Percentiles rank a stretch among this genome's conserved stretches.
Conservation (phyloP, 768 basidiomycete genomes). For the Boletus bicolor region DNA sequence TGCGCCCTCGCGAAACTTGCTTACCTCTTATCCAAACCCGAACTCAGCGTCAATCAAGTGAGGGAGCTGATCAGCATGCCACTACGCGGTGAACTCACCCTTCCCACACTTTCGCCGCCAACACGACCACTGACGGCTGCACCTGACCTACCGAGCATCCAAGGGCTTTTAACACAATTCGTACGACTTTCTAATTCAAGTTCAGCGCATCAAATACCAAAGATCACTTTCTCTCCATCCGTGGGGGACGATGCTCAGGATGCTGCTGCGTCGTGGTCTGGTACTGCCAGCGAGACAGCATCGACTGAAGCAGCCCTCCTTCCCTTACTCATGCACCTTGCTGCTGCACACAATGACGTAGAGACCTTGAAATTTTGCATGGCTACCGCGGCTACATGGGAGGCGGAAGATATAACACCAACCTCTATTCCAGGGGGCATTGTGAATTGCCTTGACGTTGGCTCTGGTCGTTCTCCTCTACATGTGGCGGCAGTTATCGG, state of each 20-base stretch:
- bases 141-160: constrained; percentile 56
- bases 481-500: constrained; percentile 79
- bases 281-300: constrained; percentile 73
- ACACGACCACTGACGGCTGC: constrained; percentile 39
- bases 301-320: constrained; percentile 67
- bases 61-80: constrained; percentile 73
- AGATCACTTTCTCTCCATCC: constrained; percentile 33
- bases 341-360: constrained; percentile 67
- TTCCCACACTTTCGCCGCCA: constrained; percentile 42
- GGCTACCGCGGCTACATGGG: constrained; percentile 22
- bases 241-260: constrained; percentile 40
- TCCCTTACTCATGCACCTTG: constrained; percentile 77
- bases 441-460: constrained; percentile 67
- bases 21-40: constrained; percentile 85
- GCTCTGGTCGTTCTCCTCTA: constrained; percentile 71
- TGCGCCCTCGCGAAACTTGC: constrained; percentile 88
- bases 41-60: constrained; percentile 64
- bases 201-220: constrained; percentile 35
- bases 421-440: constrained; percentile 57
- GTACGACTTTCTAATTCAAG: constrained; percentile 57
- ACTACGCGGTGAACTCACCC: constrained; percentile 85
- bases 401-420: constrained; percentile 19
- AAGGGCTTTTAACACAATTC: constrained; percentile 64
- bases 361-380: constrained; percentile 64
- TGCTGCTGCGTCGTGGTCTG: constrained; percentile 65